phyloP scores from a whole-genome alignment of 139 green algal genomes.

The Choricystis sp. region DNA sequence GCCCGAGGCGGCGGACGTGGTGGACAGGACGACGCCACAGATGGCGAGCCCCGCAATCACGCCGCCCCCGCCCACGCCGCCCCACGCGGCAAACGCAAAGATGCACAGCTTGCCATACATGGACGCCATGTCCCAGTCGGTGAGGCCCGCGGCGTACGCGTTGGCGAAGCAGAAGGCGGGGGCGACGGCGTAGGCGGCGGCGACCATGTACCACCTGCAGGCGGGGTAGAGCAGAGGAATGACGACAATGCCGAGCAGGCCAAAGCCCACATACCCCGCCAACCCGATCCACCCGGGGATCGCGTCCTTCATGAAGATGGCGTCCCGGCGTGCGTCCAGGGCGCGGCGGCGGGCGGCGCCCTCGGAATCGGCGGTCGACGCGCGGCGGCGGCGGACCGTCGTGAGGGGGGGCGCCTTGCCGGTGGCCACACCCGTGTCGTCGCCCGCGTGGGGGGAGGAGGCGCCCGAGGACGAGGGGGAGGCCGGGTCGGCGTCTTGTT shows the following conservation, averaged over 20 bases:
- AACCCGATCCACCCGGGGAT: constrained; percentile 18
- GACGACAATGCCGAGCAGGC: not conserved
- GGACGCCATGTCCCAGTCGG: constrained; percentile 12
- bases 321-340: constrained; percentile 6
- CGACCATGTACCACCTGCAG: constrained; percentile 27
- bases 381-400: too few relatives aligned
- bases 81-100: constrained; percentile 31
- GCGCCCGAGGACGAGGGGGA: too few relatives aligned
- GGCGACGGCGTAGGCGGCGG: constrained; percentile 13
- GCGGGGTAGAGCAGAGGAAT: constrained; percentile 9
- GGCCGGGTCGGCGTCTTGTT: not conserved
- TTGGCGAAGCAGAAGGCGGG: constrained; percentile 23
- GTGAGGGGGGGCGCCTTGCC: not conserved
- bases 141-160: constrained; percentile 21
- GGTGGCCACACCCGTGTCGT: not conserved
- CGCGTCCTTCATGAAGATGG: constrained; percentile 15
- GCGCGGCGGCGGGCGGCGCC: not conserved
- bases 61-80: constrained; percentile 9
- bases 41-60: constrained; percentile 17
- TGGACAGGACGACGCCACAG: constrained; percentile 19
- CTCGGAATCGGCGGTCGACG: not conserved
- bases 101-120: constrained; percentile 29
- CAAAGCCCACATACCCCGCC: constrained; percentile 7
- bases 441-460: not conserved
- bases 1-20: constrained; percentile 4